These are phyloP conservation scores for Schwanniomyces pseudopolymorphus DNA, from an alignment of 805 yeast species.

Conservation along the genomic window DNA sequence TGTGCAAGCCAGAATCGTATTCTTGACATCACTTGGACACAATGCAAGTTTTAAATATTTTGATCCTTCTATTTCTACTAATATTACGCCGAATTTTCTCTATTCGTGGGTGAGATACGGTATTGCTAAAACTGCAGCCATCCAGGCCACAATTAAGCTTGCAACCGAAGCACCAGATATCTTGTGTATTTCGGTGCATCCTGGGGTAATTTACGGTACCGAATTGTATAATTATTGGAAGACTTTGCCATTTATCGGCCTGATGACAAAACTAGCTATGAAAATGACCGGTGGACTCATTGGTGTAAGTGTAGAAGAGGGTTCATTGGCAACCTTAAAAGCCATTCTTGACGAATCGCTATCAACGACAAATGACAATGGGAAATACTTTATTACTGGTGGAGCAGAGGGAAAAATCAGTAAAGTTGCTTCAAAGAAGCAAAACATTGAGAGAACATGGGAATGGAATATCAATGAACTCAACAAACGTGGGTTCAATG, in stretches of 20 bases:
- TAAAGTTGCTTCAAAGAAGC: slow-evolving; percentile 20
- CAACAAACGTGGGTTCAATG: slow-evolving; percentile 15
- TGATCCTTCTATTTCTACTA: slow-evolving; percentile 22
- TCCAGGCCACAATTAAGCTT: slow-evolving; percentile 29
- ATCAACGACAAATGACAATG: slow-evolving; percentile 21
- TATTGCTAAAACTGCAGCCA: slow-evolving; percentile 30
- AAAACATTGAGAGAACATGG: slow-evolving; percentile 27
- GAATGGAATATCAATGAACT: slow-evolving; percentile 22
- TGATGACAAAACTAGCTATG: slow-evolving; percentile 14
- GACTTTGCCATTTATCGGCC: slow-evolving; percentile 22
- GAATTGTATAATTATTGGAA: slow-evolving; percentile 31
- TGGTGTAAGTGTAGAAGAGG: slow-evolving; percentile 35
- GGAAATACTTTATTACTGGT: slow-evolving; percentile 31
- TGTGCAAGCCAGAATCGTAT: slow-evolving; percentile 28
- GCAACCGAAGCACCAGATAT: slow-evolving; percentile 30
- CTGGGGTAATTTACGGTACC: slow-evolving; percentile 37
- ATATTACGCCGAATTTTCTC: slow-evolving; percentile 22
- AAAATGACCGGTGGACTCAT: slow-evolving; percentile 12
- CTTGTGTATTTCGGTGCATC: slow-evolving; percentile 35
- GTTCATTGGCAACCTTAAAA: slow-evolving; percentile 30
- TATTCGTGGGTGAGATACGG: slow-evolving; percentile 37
- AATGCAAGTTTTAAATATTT: slow-evolving; percentile 19
- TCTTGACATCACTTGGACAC: slow-evolving; percentile 35
- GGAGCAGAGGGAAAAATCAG: slow-evolving; percentile 25
- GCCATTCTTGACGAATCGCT: slow-evolving; percentile 31